Evolutionary conservation across 805 yeast genomes (phyloP), one percentile per base, ranked within the genome.

Genomic region (Yamadazyma akitaensis): DNA sequence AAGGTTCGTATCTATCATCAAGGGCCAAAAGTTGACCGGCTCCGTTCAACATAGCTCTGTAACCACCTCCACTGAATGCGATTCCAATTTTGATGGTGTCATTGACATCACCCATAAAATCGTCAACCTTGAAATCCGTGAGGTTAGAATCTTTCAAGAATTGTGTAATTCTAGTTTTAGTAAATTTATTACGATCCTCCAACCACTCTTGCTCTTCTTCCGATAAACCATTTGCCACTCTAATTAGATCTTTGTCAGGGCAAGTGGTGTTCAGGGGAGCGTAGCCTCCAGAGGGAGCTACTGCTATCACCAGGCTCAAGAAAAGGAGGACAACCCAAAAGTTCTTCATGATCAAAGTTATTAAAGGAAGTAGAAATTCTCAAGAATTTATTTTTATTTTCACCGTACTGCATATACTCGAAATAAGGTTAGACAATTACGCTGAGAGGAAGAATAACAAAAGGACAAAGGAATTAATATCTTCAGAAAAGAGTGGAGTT

Each of bases 21-120:
- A 87, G 65, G 0, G 92, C 96, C 1, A 91, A 68, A 28, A 90
- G 67, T 63, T 85, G 82, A 35, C 96, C 97, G 10, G 96, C 96
- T 1, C 96, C 96, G 49, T 53, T 44, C 75, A 84, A 73, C 91
- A 89, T 87, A 30, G 96, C 95, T 51, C 97, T 76, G 63, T 87
- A 89, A 3, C 96, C 96, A 60, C 97, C 96, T 5, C 72, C 72
- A 24, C 64, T 56, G 36, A 68, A 67, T 1, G 73, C 67, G 16
- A 68, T 18, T 10, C 72, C 74, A 14, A 68, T 63, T 26, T 58
- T 57, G 41, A 68, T 54, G 28, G 71, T 58, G 18, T 59, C 55
- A 43, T 62, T 57, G 40, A 64, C 61, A 13, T 53, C 36, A 18
- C 40, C 51, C 48, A 64, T 55, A 50, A 70, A 81, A 0, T 55